phyloP scores from a whole-genome alignment of 2,329 filamentous ascomycete species.

The Aspergillus sclerotialis region DNA sequence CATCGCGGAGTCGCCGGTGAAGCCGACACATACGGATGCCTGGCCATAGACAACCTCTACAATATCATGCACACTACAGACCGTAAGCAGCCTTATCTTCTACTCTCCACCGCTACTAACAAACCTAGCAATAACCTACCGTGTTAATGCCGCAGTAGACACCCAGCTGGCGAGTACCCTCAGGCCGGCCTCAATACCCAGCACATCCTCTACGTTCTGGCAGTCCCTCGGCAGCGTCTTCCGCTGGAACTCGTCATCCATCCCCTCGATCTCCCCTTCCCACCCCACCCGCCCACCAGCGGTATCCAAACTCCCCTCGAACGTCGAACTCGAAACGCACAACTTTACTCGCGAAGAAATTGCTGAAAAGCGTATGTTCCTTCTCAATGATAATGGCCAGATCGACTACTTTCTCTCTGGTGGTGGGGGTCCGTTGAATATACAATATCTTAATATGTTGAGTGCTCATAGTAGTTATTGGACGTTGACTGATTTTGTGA shows the following conservation, averaged over 20 bases:
- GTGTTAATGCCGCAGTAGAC: slow-evolving; percentile 86
- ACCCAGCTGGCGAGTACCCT: slow-evolving; percentile 68
- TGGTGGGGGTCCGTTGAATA: slow-evolving; percentile 79
- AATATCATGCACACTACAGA: slow-evolving; percentile 76
- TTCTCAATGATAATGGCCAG: slow-evolving; percentile 95
- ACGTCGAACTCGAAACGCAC: slow-evolving; percentile 90
- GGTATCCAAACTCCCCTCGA: slow-evolving; percentile 54
- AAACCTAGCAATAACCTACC: slow-evolving; percentile 72
- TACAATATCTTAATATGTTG: slow-evolving; percentile 96
- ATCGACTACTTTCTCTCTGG: slow-evolving; percentile 84
- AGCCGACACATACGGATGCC: slow-evolving; percentile 73
- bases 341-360: slow-evolving; percentile 90
- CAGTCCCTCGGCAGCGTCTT: slow-evolving; percentile 58
- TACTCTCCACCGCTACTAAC: slow-evolving; percentile 24
- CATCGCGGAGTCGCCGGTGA: slow-evolving; percentile 65
- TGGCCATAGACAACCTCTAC: slow-evolving; percentile 93
- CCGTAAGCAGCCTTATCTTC: slow-evolving; percentile 28
- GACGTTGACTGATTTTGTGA: slow-evolving; percentile 78
- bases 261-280: slow-evolving; percentile 58
- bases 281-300: slow-evolving; percentile 54
- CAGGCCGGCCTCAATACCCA: slow-evolving; percentile 72
- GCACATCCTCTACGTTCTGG: slow-evolving; percentile 58
- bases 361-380: slow-evolving; percentile 76
- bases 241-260: slow-evolving; percentile 45
- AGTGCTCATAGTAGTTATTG: slow-evolving; percentile 94